phyloP scores from a whole-genome alignment of 83 land plant genomes.

The Thuja plicata region DNA sequence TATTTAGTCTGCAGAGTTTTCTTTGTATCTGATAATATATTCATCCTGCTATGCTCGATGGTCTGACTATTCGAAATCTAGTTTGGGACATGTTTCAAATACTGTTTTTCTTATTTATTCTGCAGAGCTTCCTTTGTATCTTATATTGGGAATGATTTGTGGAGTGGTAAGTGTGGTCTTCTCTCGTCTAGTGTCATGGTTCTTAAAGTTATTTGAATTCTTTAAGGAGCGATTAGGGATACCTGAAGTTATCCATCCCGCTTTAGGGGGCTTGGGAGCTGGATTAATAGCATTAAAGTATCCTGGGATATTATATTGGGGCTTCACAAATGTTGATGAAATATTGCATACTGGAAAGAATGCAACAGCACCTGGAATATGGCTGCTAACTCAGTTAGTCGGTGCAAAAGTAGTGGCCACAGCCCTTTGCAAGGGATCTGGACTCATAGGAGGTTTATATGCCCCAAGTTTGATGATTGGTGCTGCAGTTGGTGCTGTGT shows the following conservation, averaged over 20 bases:
- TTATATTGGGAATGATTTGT: slow-evolving; percentile 93
- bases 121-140: slow-evolving; percentile 93
- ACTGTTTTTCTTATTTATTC: not conserved
- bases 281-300: slow-evolving; percentile 89
- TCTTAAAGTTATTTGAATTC: slow-evolving; percentile 64
- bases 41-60: not conserved
- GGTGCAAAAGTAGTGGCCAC: slow-evolving; percentile 94
- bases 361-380: slow-evolving; percentile 94
- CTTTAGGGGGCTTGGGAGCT: slow-evolving; percentile 90
- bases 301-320: slow-evolving; percentile 96
- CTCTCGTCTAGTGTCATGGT: slow-evolving; percentile 83
- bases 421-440: slow-evolving; percentile 95
- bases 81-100: not conserved
- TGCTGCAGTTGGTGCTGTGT: slow-evolving; percentile 94
- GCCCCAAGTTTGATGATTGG: slow-evolving; percentile 99
- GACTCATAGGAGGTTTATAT: slow-evolving; percentile 97
- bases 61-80: not conserved
- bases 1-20: slow-evolving; percentile 61
- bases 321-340: slow-evolving; percentile 97
- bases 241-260: slow-evolving; percentile 88
- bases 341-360: slow-evolving; percentile 91
- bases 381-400: slow-evolving; percentile 80
- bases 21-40: slow-evolving; percentile 69
- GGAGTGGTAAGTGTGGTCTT: slow-evolving; percentile 91
- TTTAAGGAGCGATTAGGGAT: slow-evolving; percentile 72